Evolutionary conservation across 1,284 basidiomycete species (phyloP).

Genomic region (Mycosarcoma mackinlayi): DNA sequence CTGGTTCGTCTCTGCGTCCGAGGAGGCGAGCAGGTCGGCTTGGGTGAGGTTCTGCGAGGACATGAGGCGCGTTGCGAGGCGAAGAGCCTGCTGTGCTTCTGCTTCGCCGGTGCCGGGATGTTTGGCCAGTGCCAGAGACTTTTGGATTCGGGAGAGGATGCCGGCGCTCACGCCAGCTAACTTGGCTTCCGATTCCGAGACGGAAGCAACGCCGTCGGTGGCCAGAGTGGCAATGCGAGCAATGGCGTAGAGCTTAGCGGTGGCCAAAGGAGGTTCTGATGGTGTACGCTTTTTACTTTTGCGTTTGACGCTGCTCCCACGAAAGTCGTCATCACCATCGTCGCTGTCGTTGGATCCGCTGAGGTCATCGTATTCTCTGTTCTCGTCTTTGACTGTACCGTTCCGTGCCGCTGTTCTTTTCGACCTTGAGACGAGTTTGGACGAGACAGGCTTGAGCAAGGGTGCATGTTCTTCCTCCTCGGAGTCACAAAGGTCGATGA

Average conservation of each 20-base stretch:
- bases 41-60: conserved; percentile 51
- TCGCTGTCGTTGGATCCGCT: not conserved
- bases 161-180: conserved; percentile 33
- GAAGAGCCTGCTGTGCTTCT: conserved; percentile 49
- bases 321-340: conserved; percentile 17
- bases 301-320: not conserved
- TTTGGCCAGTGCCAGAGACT: conserved; percentile 48
- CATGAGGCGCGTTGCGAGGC: conserved; percentile 46
- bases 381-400: conserved; percentile 11
- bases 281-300: not conserved
- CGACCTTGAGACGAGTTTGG: not conserved
- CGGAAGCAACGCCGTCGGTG: conserved; percentile 29
- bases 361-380: not conserved
- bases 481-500: conserved; percentile 43
- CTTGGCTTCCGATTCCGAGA: conserved; percentile 25
- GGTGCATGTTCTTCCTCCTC: conserved; percentile 1
- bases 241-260: conserved; percentile 38
- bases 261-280: not conserved
- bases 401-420: not conserved
- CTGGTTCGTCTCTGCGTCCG: conserved; percentile 23
- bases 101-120: conserved; percentile 51
- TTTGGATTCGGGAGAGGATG: conserved; percentile 50
- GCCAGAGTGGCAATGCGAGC: conserved; percentile 37
- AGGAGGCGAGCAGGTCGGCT: conserved; percentile 45
- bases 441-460: conserved; percentile 2